phyloP scores from a whole-genome alignment of 2,329 filamentous ascomycete genomes.

The Alternaria sp. region DNA sequence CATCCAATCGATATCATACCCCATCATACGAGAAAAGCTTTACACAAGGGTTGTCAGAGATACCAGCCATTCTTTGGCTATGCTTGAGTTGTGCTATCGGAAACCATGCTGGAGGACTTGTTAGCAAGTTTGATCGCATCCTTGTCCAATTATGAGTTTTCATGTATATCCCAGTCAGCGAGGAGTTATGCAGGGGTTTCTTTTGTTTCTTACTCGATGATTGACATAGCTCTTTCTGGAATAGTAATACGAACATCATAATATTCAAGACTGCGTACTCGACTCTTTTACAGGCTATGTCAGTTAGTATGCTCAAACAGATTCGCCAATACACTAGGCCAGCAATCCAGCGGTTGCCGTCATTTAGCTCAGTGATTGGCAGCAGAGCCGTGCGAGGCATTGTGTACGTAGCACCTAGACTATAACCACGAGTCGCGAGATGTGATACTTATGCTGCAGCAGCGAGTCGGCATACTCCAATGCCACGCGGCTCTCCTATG shows the following conservation, averaged over 20 bases:
- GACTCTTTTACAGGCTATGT: not conserved
- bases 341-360: not conserved
- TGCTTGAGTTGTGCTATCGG: not conserved
- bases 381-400: not conserved
- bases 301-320: not conserved
- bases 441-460: not conserved
- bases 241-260: not conserved
- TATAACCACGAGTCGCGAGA: not conserved
- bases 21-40: too few relatives aligned
- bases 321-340: not conserved
- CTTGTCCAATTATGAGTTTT: not conserved
- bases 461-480: not conserved
- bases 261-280: not conserved
- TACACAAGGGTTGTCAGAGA: not conserved
- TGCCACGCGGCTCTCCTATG: not conserved
- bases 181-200: not conserved
- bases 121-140: not conserved
- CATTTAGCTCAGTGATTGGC: not conserved
- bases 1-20: not conserved
- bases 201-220: not conserved
- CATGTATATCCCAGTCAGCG: not conserved
- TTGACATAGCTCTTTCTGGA: not conserved
- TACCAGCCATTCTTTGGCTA: not conserved
- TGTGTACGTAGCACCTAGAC: not conserved
- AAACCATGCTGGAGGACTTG: not conserved